Evolutionary conservation across 371 early-diverging fungal genomes (phyloP), one percentile per base, ranked within the genome.

Genomic region (Choanephora cucurbitarum): DNA sequence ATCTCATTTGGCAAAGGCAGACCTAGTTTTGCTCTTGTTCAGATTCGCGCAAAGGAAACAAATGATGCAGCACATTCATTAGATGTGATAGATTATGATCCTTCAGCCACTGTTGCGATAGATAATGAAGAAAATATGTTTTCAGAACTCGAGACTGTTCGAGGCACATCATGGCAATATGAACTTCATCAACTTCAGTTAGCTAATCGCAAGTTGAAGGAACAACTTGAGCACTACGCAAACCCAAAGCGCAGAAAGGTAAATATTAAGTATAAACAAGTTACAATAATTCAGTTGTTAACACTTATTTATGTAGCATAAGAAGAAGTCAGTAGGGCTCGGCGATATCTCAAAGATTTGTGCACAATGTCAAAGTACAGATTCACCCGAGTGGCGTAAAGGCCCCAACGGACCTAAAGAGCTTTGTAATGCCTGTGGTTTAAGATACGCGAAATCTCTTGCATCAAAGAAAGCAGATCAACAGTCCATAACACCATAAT

Each of bases 341-440:
- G 34, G 56, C n/a, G 64, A 67, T 41, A 52, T 67, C 22, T 49
- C 57, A 15, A 73, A 72, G 40, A 73, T 80, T 40, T 77, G 82
- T 53, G 62, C 72, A 17, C 66, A 77, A 44, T 94, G 94, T 69
- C 81, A 82, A 44, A 79, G 87, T 18, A 89, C 83, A 5, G 83
- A 87, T 41, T 91, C 93, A 2, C 91, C 92, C 15, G 88, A 88
- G 50, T 94, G 94, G 94, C 80, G 94, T 39, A 80, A 85, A 41
- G 92, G 92, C 5, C 90, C 90, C 47, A 83, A 85, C 52, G 91
- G 92, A 17, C 85, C 88, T 11, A 83, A 85, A 44, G 82, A 91
- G 43, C 77, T 94, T 31, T 94, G 94, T 75, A 94, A 94, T 71
- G 90, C 92, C 14, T 94, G 94, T 59, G 93, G 94, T 24, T 69